A percentile compares a stretch with the other conserved stretches of the same genome.
These are phyloP conservation scores for Lactifluus echinatus DNA, from an alignment of 768 basidiomycete species.

Conservation along the genomic window DNA sequence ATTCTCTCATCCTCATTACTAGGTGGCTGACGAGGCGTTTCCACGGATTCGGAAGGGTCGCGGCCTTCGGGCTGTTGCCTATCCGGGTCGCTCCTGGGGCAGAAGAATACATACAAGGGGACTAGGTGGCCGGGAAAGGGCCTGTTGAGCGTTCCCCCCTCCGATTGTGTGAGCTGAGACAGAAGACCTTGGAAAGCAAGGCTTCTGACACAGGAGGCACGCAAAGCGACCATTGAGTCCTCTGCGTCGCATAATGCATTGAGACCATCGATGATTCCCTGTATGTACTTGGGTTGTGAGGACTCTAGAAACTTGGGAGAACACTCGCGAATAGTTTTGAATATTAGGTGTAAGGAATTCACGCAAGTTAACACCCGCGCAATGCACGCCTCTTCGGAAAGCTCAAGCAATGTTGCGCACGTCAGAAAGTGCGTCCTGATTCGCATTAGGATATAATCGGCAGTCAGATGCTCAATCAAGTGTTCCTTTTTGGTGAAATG, in stretches of 20 bases:
- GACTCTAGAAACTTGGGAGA: background rate
- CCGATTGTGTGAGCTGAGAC: background rate
- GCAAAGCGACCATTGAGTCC: background rate
- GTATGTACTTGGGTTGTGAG: background rate
- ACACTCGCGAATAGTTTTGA: background rate
- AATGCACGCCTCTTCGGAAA: background rate
- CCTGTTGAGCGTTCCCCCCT: background rate
- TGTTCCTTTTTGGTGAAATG: background rate
- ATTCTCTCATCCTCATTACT: background rate
- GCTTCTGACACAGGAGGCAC: background rate
- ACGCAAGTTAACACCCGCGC: background rate
- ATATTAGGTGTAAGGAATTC: conserved; percentile 4
- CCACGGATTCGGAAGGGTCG: background rate
- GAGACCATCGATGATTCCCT: background rate
- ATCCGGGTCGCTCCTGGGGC: background rate
- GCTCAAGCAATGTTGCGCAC: conserved; percentile 1
- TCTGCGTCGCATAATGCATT: background rate
- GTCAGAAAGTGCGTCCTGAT: conserved; percentile 9
- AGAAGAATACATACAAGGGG: background rate
- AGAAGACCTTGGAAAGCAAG: conserved; percentile 3
- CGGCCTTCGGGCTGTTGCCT: too few relatives aligned
- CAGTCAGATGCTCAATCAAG: background rate
- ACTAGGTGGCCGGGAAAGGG: background rate
- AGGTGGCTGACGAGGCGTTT: background rate
- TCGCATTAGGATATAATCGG: background rate